These are phyloP conservation scores for Torrubiella hemipterigena DNA, from an alignment of 2,329 filamentous ascomycete species.

Conservation along the genomic window DNA sequence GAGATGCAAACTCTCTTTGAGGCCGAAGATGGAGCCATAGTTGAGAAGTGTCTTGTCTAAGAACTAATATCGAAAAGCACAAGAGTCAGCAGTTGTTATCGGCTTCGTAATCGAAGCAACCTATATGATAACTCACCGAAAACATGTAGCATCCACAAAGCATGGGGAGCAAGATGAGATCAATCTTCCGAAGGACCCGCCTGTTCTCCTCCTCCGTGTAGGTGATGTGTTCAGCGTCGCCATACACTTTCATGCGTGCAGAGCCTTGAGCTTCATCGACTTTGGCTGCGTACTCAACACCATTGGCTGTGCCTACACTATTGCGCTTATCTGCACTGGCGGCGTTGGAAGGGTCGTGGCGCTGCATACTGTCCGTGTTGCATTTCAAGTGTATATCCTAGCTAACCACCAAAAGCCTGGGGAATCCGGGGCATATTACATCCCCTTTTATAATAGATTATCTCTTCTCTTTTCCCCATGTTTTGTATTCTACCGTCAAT, in stretches of 20 bases:
- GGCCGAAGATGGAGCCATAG: slow-evolving; percentile 2
- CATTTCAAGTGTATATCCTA: neutral
- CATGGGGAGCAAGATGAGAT: slow-evolving; percentile 1
- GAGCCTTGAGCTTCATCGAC: neutral
- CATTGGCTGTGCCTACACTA: neutral
- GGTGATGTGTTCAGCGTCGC: neutral
- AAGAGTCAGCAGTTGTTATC: too few relatives aligned
- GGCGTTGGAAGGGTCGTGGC: neutral
- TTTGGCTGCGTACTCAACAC: neutral
- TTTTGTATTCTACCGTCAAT: neutral
- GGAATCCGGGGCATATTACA: neutral
- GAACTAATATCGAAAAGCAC: too few relatives aligned
- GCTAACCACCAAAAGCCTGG: neutral
- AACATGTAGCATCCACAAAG: slow-evolving; percentile 2
- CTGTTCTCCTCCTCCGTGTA: neutral
- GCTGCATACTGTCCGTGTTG: neutral
- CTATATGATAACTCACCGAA: neutral
- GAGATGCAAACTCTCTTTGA: neutral
- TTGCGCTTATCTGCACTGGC: neutral
- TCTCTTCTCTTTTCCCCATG: too few relatives aligned
- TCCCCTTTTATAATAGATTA: too few relatives aligned
- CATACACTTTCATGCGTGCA: slow-evolving; percentile 1
- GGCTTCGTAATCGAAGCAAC: neutral
- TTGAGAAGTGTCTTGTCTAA: neutral
- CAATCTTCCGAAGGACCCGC: slow-evolving; percentile 1